Evolutionary conservation across 2,329 filamentous ascomycete species (phyloP).

Genomic region (Sclerotinia nivalis): DNA sequence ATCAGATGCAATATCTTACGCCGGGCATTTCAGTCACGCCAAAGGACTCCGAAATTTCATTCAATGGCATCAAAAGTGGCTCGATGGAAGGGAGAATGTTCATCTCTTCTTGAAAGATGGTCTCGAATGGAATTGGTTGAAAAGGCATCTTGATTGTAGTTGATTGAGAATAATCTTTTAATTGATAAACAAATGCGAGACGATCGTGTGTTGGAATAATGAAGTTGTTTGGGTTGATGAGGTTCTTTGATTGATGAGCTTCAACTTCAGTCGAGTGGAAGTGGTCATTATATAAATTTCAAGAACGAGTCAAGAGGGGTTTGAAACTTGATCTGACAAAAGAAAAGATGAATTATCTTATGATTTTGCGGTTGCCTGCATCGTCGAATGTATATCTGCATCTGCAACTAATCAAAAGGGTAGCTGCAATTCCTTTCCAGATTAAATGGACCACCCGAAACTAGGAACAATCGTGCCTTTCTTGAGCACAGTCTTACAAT

Average conservation of each 20-base stretch:
- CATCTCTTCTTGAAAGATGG: conserved; percentile 15
- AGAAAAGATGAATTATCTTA: not conserved
- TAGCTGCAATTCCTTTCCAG: not conserved
- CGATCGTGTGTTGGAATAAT: not conserved
- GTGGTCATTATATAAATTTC: conserved; percentile 15
- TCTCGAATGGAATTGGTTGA: conserved; percentile 4
- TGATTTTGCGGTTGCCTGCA: conserved; percentile 14
- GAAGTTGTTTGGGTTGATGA: conserved; percentile 1
- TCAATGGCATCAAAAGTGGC: not conserved
- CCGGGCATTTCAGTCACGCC: conserved; percentile 19
- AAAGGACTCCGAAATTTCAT: not conserved
- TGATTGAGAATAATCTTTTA: not conserved
- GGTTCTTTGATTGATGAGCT: conserved; percentile 10
- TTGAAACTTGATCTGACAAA: not conserved
- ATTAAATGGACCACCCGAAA: not conserved
- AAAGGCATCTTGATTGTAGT: conserved; percentile 19
- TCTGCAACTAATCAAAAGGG: conserved; percentile 15
- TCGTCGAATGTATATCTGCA: not conserved
- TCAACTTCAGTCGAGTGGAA: conserved; percentile 9
- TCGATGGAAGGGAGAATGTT: conserved; percentile 1
- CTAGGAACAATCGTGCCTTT: conserved; percentile 7
- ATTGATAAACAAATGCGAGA: not conserved
- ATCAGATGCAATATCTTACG: conserved; percentile 6
- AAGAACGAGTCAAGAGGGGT: not conserved
- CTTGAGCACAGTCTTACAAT: not conserved